These are phyloP conservation scores for Sugiyamaella pinicola DNA, from an alignment of 1,139 yeast genomes.

Conservation along the genomic window DNA sequence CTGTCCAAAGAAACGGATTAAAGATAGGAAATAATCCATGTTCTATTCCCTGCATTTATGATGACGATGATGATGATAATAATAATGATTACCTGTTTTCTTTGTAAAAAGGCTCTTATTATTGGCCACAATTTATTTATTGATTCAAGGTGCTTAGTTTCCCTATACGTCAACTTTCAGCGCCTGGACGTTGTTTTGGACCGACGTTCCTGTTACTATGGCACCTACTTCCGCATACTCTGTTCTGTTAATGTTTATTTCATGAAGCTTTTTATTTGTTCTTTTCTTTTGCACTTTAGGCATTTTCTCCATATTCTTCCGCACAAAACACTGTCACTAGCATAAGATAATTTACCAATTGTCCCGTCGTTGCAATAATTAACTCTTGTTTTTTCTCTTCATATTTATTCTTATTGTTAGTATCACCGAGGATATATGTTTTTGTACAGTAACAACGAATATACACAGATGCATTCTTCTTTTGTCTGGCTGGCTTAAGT, in stretches of 20 bases:
- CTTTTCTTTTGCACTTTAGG: background rate
- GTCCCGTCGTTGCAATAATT: no score
- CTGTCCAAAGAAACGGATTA: conserved; percentile 38
- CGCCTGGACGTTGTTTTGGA: no score
- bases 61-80: conserved; percentile 1
- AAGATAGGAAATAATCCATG: conserved; percentile 25
- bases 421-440: no score
- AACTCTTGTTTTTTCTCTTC: no score
- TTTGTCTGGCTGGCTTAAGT: no score
- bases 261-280: background rate
- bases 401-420: no score
- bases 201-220: background rate
- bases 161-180: no score
- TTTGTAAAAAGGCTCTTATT: background rate
- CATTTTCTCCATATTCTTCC: background rate
- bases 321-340: no score
- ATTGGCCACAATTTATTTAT: background rate
- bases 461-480: no score
- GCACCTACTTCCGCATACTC: background rate
- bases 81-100: background rate
- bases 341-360: no score
- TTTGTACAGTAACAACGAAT: no score
- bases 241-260: background rate
- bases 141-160: background rate
- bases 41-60: conserved; percentile 8